Conservation (phyloP, 176 grass and related monocot species). For the Carex myosuroides region DNA sequence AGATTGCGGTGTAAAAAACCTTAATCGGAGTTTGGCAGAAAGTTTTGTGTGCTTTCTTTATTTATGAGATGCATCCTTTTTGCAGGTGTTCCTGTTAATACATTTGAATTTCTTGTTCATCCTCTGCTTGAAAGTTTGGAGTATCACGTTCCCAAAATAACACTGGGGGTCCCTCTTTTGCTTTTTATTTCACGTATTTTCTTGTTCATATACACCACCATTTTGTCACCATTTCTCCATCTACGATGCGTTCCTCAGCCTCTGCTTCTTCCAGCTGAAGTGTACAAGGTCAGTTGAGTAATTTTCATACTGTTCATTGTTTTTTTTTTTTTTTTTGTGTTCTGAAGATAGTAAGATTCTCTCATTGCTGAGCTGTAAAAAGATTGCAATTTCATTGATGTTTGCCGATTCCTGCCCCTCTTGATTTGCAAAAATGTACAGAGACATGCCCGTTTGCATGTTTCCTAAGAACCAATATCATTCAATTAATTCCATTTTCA, state of each 20-base stretch:
- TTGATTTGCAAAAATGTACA: background rate
- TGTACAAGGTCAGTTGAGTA: constrained; percentile 59
- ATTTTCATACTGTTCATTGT: background rate
- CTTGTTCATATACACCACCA: constrained; percentile 39
- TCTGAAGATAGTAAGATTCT: background rate
- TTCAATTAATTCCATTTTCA: background rate
- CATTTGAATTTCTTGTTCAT: constrained; percentile 63
- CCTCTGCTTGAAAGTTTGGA: constrained; percentile 83
- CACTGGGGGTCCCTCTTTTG: constrained; percentile 37
- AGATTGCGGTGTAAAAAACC: background rate
- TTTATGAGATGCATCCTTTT: constrained; percentile 12
- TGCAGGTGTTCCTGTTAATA: constrained; percentile 72
- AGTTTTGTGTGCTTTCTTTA: background rate
- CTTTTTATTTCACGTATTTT: constrained; percentile 56
- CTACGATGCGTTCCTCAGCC: constrained; percentile 67
- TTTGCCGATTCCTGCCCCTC: background rate
- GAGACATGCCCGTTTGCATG: background rate
- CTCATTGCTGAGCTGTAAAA: background rate
- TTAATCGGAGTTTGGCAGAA: background rate
- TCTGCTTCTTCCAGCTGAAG: constrained; percentile 86
- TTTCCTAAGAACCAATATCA: background rate
- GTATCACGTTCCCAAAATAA: constrained; percentile 47
- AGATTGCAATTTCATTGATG: background rate
- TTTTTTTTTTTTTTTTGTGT: background rate
- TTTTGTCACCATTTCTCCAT: constrained; percentile 72